These are phyloP conservation scores for Entomortierella parvispora DNA, from an alignment of 192 early-diverging fungal species.

Conservation along the genomic window DNA sequence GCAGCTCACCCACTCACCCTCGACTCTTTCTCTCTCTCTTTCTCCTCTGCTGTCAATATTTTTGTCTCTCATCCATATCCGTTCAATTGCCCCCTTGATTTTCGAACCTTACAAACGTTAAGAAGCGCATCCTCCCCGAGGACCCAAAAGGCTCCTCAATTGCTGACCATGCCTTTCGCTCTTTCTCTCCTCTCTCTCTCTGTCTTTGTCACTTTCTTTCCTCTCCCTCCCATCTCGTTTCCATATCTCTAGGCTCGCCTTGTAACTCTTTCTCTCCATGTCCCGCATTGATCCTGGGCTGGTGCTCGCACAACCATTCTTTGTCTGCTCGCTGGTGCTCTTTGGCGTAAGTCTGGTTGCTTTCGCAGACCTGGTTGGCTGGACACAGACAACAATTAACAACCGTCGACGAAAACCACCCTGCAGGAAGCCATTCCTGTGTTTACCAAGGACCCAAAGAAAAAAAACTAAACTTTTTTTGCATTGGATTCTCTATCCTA, in stretches of 20 bases:
- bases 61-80: no score
- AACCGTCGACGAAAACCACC: background rate
- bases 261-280: conserved; percentile 11
- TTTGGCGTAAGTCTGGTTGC: conserved; percentile 21
- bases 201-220: background rate
- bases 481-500: no score
- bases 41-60: background rate
- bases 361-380: background rate
- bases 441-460: no score
- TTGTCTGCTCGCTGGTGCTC: conserved; percentile 40
- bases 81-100: no score
- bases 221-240: background rate
- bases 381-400: background rate
- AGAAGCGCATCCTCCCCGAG: no score
- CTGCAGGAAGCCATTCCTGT: no score
- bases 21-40: background rate
- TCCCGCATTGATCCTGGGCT: conserved; percentile 21
- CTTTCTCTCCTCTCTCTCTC: background rate
- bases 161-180: background rate
- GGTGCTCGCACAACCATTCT: conserved; percentile 41
- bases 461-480: no score
- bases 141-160: no score
- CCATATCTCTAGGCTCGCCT: background rate
- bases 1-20: no score
- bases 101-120: no score